phyloP scores from a whole-genome alignment of 2,329 filamentous ascomycete species.

The Fusarium sp. region DNA sequence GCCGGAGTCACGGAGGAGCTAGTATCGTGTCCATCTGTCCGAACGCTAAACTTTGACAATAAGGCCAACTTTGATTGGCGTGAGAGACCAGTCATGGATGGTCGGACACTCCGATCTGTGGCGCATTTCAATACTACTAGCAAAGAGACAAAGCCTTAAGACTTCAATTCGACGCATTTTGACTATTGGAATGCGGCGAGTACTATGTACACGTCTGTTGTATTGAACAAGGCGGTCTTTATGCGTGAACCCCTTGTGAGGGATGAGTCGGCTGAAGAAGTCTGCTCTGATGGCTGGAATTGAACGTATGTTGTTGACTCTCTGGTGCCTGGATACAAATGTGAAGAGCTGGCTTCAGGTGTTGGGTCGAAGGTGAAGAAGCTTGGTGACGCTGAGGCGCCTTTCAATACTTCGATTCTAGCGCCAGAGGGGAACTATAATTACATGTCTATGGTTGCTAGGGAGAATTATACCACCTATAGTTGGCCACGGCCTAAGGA shows the following conservation, averaged over 20 bases:
- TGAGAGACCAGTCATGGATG: neutral
- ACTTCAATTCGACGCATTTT: neutral
- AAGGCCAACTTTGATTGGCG: neutral
- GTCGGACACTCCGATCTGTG: neutral
- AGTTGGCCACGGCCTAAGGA: neutral
- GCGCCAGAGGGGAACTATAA: neutral
- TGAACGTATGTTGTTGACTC: neutral
- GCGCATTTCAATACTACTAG: neutral
- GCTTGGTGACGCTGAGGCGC: neutral
- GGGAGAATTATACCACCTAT: neutral
- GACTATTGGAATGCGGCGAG: neutral
- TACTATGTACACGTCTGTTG: neutral
- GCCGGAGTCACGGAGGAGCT: no score
- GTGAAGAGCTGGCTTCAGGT: neutral
- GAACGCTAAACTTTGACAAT: constrained; percentile 12
- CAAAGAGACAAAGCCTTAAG: fast-evolving
- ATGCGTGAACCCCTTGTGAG: neutral
- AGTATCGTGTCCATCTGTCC: neutral
- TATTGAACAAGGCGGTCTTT: neutral
- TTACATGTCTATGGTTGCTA: neutral
- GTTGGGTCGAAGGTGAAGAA: neutral
- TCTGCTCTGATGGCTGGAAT: neutral
- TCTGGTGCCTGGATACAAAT: constrained; percentile 6
- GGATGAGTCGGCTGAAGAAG: neutral
- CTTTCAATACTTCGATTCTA: neutral